Evolutionary conservation across 1,284 basidiomycete species (phyloP).

Genomic region (Pyrrhoderma lamaoense): DNA sequence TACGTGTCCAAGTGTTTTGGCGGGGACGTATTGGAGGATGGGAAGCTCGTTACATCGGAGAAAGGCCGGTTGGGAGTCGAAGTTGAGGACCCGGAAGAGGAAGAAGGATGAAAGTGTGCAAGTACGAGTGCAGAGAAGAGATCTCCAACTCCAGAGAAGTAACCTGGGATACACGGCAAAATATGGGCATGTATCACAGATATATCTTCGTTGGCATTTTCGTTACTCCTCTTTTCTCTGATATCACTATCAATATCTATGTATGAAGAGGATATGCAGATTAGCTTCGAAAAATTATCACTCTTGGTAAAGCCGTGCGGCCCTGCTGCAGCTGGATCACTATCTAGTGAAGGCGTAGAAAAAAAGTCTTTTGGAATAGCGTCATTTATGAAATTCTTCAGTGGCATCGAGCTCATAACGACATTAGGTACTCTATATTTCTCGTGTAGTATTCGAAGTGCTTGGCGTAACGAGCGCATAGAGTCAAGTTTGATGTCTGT

Average conservation of each 20-base stretch:
- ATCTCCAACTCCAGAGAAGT: constrained; percentile 96
- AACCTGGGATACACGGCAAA: constrained; percentile 80
- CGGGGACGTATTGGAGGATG: constrained; percentile 35
- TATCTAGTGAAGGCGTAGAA: constrained; percentile 22
- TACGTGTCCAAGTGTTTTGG: constrained; percentile 10
- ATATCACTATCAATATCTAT: not conserved
- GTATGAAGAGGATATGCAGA: constrained; percentile 69
- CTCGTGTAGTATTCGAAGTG: constrained; percentile 70
- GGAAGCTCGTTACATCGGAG: too few species aligned
- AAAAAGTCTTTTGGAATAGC: constrained; percentile 41
- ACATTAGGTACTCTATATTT: constrained; percentile 76
- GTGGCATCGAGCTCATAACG: constrained; percentile 86
- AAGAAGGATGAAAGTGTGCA: constrained; percentile 58
- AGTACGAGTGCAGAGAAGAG: constrained; percentile 92
- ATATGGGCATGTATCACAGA: constrained; percentile 59
- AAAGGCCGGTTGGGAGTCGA: constrained; percentile 44
- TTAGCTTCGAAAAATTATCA: constrained; percentile 44
- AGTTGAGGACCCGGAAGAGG: constrained; percentile 13
- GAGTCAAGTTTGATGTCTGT: constrained; percentile 67
- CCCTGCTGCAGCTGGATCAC: constrained; percentile 19
- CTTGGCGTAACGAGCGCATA: constrained; percentile 56
- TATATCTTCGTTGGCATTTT: not conserved
- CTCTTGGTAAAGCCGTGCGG: not conserved
- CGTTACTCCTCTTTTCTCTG: too few species aligned
- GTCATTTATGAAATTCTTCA: constrained; percentile 46